Conservation (phyloP, 306 rosid genomes). For the Abrus pulchellus region DNA sequence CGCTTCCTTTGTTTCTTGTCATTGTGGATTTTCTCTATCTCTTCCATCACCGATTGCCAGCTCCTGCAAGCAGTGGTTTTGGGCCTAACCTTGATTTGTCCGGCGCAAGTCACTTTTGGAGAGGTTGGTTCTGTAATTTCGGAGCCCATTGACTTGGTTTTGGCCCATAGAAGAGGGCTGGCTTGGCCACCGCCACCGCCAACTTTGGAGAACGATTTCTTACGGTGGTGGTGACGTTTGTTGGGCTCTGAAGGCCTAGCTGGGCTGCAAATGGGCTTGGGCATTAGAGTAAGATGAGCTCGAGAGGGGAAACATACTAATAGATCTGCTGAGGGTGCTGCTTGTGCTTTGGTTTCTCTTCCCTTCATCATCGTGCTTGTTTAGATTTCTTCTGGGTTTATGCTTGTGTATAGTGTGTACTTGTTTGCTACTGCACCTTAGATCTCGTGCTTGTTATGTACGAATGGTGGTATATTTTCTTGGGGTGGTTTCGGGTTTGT, state of each 20-base stretch:
- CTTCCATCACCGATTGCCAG: conserved; percentile 98
- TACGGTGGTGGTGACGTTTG: conserved; percentile 63
- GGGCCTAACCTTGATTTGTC: conserved; percentile 87
- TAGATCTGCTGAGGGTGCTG: conserved; percentile 75
- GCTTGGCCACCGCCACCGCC: conserved; percentile 56
- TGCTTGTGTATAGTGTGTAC: not conserved
- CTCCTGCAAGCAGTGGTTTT: conserved; percentile 63
- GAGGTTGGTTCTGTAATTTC: conserved; percentile 89
- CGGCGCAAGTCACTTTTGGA: conserved; percentile 94
- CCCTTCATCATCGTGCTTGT: conserved; percentile 58
- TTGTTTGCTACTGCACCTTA: conserved; percentile 18
- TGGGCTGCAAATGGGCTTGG: conserved; percentile 91
- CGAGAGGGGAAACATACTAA: conserved; percentile 93
- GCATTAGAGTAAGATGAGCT: conserved; percentile 74
- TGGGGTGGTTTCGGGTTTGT: conserved; percentile 7
- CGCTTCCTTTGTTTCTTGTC: conserved; percentile 63
- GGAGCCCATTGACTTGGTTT: conserved; percentile 68
- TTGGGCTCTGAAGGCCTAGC: conserved; percentile 64
- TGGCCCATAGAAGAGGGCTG: conserved; percentile 82
- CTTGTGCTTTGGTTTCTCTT: conserved; percentile 62
- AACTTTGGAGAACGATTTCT: conserved; percentile 59
- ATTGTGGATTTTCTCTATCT: conserved; percentile 85
- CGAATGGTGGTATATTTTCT: conserved; percentile 14
- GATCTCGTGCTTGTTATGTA: conserved; percentile 53
- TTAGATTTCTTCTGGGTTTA: not conserved